Base-by-base conservation (phyloP, 768 basidiomycete species). In the Lactifluus pinguis region DNA sequence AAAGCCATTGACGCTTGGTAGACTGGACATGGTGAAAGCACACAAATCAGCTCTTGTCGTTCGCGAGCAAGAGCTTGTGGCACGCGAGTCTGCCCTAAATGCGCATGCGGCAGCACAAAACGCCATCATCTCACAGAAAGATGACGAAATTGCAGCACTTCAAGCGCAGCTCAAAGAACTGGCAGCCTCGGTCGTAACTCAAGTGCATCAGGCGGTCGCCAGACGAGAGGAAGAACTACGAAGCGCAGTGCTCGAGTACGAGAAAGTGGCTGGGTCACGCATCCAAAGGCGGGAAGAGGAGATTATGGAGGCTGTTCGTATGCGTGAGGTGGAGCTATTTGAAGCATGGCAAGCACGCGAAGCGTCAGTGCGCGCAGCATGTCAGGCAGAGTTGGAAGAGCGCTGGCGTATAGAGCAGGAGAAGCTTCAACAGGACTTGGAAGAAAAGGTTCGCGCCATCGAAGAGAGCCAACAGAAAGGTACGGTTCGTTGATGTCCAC, bases 141-240 rank as follows among this genome's bases (percentile, higher is more conserved):
- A 89, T 51, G 70, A 71, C 0, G 86, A 90, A 65, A 79, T 87
- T 41, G 69, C 73, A 1, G 69, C 75, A 0, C 75, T 83, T 25
- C 77, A 77, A 25, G 59, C 67, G 29, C 69, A 69, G 10, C 62
- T 74, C 21, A 3, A 34, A 15, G 65, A 66, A 36, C 8, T 60
- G 17, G 21, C 50, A 10, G 53, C 71, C 70, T 55, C 69, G 50
- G n/a, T 68, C 68, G 49, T 64, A 66, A 47, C 65, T 69, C 17
- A 66, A 36, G 74, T 83, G 60, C 82, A 81, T 19, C 80, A 80
- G 19, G 86, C 85, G 0, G 77, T 90, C 10, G 71, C 75, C 17
- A 76, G 76, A 54, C 79, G 88, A 2, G 89, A 90, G 66, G 83
- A 84, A 45, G 88, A 89, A 66, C 73, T 91, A 39, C 79, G 86